Base-by-base conservation (phyloP, 495 filamentous ascomycete genomes). In the Lindgomyces ingoldianus region DNA sequence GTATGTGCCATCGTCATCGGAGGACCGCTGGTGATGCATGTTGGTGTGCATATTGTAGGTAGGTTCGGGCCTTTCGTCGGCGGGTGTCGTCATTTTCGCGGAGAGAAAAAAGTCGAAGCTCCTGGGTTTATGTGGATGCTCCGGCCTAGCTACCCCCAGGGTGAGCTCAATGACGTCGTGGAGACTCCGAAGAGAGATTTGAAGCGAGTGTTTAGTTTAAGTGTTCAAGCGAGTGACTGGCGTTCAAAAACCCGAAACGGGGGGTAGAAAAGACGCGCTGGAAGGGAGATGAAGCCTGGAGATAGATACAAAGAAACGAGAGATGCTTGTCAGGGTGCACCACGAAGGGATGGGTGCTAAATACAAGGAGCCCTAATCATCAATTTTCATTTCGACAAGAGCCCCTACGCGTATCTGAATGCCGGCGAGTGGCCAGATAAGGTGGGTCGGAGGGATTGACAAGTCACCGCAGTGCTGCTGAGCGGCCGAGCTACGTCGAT, bases 31-130 rank as follows among this genome's bases (percentile, higher is more conserved):
- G 49, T 62, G 53, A 51, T 39, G 46, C 64, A 60, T 57, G 42
- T 57, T 64, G 42, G 3, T 48, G 27, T 64, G 39, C 62, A 62
- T 74, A 24, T 49, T 24, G 60, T 74, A 76, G 2, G 66, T 65
- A 21, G 77, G 78, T 47, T 80, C 73, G 19, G 67, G 68, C 48
- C 73, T 50, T 64, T 85, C 82, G 49, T 81, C 75, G 3, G 77
- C 69, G 9, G 84, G 83, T n/a, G 79, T 80, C 12, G 80, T 77
- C 84, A 87, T 87, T 26, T 36, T 63, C 26, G 66, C 25, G 27
- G 30, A 33, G n/a, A 42, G 9, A 29, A 4, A 30, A 18, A 29
- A 1, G 16, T 55, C 33, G 14, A 6, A 6, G 6, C 14, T 39
- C 33, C 14, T 14, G 33, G 33, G 6, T 14, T 52, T 52, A 21